Base-by-base conservation (phyloP, 116 monocot species). In the Dioscorea cayenensis region DNA sequence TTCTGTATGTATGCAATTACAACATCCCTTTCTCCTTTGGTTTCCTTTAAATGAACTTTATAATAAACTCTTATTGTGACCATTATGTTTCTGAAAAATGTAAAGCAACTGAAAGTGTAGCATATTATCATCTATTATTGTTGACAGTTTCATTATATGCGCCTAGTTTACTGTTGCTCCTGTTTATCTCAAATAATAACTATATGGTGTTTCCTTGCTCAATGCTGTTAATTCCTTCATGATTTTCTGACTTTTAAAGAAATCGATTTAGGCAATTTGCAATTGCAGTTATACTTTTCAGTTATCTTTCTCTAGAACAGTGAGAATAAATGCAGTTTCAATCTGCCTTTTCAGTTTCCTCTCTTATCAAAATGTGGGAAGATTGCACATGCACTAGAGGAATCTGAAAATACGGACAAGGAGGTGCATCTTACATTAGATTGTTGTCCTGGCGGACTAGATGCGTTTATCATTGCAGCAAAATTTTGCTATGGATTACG, bases 361-460 rank as follows among this genome's bases (percentile, higher is more conserved):
- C 80, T 87, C 14, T 28, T 83, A 69, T 87, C 87, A 68, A 83
- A 77, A 78, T 80, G 83, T 75, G 80, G 83, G 36, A 87, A 78
- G 77, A 75, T 83, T 21, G 75, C 66, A 67, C 63, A 55, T 18
- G 60, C 80, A 7, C 7, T 82, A 35, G 68, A 72, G 68, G 37
- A 66, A 72, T 66, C 66, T 10, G 23, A 74, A 77, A 66, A 69
- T 50, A 20, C 18, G 16, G 60, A 71, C 23, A 70, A 69, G 23
- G 76, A 66, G 51, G 36, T 18, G 14, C 49, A 49, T 36, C 36
- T 66, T 66, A 51, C 35, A 63, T 81, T 85, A 68, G 27, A 32
- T 2, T 77, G 61, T 69, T 85, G 65, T 49, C 85, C 85, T 60
- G 89, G 85, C 68, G 85, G 89, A 9, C 25, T 83, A 21, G 81